phyloP scores from a whole-genome alignment of 1,284 basidiomycete genomes.

The Apiotrichum mycotoxinovorans region DNA sequence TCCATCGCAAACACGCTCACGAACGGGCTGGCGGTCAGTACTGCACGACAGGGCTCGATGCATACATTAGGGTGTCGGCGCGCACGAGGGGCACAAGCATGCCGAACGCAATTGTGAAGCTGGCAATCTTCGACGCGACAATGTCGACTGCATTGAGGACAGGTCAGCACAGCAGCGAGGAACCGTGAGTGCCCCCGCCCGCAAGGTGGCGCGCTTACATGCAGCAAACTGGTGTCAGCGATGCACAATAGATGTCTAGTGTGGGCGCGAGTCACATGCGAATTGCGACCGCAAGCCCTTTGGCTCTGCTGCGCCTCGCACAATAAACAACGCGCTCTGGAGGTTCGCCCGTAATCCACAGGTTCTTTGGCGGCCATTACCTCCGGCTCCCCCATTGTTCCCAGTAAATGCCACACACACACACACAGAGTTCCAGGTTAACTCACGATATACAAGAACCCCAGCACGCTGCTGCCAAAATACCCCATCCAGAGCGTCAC shows the following conservation, averaged over 20 bases:
- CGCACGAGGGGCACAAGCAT: conserved; percentile 43
- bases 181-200: background rate
- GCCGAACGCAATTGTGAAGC: conserved; percentile 46
- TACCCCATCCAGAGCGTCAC: conserved; percentile 44
- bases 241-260: too few species aligned
- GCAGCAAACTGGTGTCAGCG: conserved; percentile 2
- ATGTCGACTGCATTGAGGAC: conserved; percentile 34
- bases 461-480: conserved; percentile 40
- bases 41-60: background rate
- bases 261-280: too few species aligned
- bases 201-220: background rate
- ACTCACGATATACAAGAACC: conserved; percentile 48
- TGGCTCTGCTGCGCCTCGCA: too few species aligned
- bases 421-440: too few species aligned
- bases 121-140: conserved; percentile 46
- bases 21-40: conserved; percentile 34
- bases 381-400: too few species aligned
- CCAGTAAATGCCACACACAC: too few species aligned
- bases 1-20: conserved; percentile 43
- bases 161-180: too few species aligned
- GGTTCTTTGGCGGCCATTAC: too few species aligned
- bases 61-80: conserved; percentile 47
- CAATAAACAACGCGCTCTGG: too few species aligned
- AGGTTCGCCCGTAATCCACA: too few species aligned
- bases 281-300: too few species aligned